phyloP scores from a whole-genome alignment of 768 basidiomycete species.

The Lyophyllum semitale region DNA sequence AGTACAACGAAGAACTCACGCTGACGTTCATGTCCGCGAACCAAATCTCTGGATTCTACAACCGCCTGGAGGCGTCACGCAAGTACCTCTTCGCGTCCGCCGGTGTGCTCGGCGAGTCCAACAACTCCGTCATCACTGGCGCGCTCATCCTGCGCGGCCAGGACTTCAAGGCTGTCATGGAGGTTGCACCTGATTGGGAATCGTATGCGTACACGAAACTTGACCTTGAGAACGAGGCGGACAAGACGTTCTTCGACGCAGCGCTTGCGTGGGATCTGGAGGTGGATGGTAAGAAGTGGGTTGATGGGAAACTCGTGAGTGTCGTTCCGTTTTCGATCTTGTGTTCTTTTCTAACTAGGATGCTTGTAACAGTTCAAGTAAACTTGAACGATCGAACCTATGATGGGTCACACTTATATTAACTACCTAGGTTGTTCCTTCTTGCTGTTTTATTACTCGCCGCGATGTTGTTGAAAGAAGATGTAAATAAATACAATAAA shows the following conservation, averaged over 20 bases:
- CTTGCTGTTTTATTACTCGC: too few species aligned
- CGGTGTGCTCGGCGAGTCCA: constrained; percentile 82
- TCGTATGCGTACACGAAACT: constrained; percentile 81
- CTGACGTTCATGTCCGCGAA: constrained; percentile 94
- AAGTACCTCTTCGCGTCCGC: constrained; percentile 95
- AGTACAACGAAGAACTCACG: constrained; percentile 94
- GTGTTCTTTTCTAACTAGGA: too few species aligned
- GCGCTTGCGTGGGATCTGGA: constrained; percentile 94
- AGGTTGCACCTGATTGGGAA: constrained; percentile 90
- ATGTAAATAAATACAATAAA: too few species aligned
- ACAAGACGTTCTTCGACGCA: constrained; percentile 91
- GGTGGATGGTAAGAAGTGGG: constrained; percentile 88
- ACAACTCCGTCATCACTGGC: constrained; percentile 82
- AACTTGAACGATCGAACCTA: too few species aligned
- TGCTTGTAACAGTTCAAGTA: too few species aligned
- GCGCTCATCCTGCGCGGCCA: constrained; percentile 82
- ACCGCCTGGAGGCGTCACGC: constrained; percentile 95
- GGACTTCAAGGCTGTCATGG: constrained; percentile 68
- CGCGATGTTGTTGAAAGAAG: too few species aligned
- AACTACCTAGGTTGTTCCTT: too few species aligned
- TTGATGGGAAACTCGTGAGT: constrained; percentile 87
- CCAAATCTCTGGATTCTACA: constrained; percentile 94
- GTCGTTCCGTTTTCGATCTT: too few species aligned
- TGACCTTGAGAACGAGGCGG: constrained; percentile 68
- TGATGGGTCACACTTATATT: too few species aligned